These are phyloP conservation scores for Ottelia alismoides DNA, from an alignment of 106 monocot genomes.

Conservation along the genomic window DNA sequence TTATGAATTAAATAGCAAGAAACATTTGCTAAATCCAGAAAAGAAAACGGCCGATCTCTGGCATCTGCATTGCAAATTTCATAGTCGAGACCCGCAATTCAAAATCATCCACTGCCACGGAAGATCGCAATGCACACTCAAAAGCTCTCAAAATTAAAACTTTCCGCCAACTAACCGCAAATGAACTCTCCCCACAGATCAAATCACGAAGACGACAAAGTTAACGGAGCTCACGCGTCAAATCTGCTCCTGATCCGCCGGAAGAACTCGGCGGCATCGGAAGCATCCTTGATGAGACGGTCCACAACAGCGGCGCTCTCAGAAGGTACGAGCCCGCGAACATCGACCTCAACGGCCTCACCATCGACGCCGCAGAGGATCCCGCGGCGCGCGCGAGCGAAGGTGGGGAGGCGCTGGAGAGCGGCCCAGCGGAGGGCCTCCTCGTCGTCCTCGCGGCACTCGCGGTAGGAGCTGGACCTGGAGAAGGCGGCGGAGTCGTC, in stretches of 20 bases:
- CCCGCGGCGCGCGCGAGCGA: constrained; percentile 49
- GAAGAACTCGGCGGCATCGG: constrained; percentile 60
- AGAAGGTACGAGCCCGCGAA: constrained; percentile 29
- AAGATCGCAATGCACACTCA: too few relatives aligned
- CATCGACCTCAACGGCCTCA: constrained; percentile 45
- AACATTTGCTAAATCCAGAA: too few relatives aligned
- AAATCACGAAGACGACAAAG: not conserved
- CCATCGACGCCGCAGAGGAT: constrained; percentile 23
- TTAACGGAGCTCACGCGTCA: constrained; percentile 51
- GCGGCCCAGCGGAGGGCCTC: constrained; percentile 90
- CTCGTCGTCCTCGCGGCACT: constrained; percentile 46
- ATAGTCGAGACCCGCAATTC: too few relatives aligned
- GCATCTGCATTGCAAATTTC: not conserved
- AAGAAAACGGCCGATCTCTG: not conserved
- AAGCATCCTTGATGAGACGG: constrained; percentile 52
- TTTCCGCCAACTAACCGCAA: not conserved
- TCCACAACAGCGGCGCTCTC: constrained; percentile 61
- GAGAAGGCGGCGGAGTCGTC: constrained; percentile 67
- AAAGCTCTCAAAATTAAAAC: not conserved
- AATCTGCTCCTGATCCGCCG: constrained; percentile 61
- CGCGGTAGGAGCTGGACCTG: constrained; percentile 58
- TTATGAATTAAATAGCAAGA: too few relatives aligned
- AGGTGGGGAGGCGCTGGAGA: constrained; percentile 77
- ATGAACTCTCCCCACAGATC: not conserved
- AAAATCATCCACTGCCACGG: too few relatives aligned